Percentiles rank a stretch among this genome's conserved stretches.
phyloP scores from a whole-genome alignment of 2,329 filamentous ascomycete genomes.

The Parasarocladium wereldwijsianum region DNA sequence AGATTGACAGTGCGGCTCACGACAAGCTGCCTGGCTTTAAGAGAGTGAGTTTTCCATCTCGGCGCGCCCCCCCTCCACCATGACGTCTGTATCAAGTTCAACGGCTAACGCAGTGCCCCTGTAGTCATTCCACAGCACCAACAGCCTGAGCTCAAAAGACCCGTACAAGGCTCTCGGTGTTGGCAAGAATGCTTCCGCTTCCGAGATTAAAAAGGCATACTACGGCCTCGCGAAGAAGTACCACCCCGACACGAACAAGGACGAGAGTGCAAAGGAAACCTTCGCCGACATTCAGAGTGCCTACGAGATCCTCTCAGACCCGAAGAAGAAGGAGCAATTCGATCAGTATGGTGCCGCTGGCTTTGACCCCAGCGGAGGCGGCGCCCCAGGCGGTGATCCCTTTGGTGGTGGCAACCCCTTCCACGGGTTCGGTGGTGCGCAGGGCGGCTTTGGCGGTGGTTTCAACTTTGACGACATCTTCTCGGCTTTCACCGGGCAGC shows the following conservation, averaged over 20 bases:
- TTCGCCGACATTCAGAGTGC: conserved; percentile 87
- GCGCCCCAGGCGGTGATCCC: conserved; percentile 43
- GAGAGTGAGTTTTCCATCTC: conserved; percentile 7
- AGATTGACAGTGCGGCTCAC: no score
- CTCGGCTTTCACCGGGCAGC: conserved; percentile 58
- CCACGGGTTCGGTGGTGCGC: conserved; percentile 35
- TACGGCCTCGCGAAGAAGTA: conserved; percentile 96
- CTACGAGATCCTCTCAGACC: conserved; percentile 85
- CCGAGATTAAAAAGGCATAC: conserved; percentile 96
- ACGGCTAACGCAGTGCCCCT: neutral
- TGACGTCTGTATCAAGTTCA: neutral
- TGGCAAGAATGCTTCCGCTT: conserved; percentile 59
- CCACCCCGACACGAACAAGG: conserved; percentile 97
- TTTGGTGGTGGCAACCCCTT: conserved; percentile 53
- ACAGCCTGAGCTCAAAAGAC: conserved; percentile 45
- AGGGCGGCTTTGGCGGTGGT: conserved; percentile 60
- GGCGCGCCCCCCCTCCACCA: conserved; percentile 2
- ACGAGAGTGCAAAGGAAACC: conserved; percentile 80
- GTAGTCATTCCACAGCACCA: conserved; percentile 48
- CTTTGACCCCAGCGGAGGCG: conserved; percentile 63
- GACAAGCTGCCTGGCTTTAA: conserved; percentile 5
- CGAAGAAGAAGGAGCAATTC: conserved; percentile 83
- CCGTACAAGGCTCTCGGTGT: conserved; percentile 84
- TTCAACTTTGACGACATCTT: conserved; percentile 98
- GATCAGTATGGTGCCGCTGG: conserved; percentile 82